Evolutionary conservation across 2,329 filamentous ascomycete species (phyloP), one percentile per base, ranked within the genome.

Genomic region (Fusarium sp.): DNA sequence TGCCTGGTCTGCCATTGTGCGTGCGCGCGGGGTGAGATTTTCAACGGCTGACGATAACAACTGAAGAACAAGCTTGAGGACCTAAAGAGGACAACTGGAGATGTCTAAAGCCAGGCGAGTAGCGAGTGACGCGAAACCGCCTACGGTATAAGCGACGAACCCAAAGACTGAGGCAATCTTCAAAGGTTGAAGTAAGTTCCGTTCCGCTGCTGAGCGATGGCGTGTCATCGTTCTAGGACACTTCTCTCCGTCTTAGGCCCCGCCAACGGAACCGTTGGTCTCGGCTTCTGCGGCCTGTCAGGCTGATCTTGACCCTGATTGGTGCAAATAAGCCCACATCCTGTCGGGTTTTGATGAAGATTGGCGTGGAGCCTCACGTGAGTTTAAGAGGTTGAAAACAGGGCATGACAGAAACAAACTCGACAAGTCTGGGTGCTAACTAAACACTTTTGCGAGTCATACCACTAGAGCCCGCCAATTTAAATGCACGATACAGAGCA

Each of bases 1-100:
- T 19, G 67, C 61, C 49, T 68, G 38, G 46, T 77, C 74, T 67
- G 74, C 62, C 76, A 77, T 78, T 64, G 42, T 67, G 59, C 26
- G 42, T 67, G 59, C 26, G 61, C 53, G 61, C 53, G 60, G 51
- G 65, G 52, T 53, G 53, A 44, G 52, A 52, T 61, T 65, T 65
- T 55, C 34, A 62, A 54, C 47, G 53, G 32, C 49, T 45, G 53
- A 34, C 49, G 32, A 46, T 41, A 22, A 47, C 15, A 35, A 36
- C 41, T 44, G 32, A 41, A 32, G 39, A 28, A 22, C 54, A 29
- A 55, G 39, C 40, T 48, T 35, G 15, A 35, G 19, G 40, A 28
- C 34, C 29, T 29, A 47, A 48, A 46, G 46, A 25, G 42, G 29
- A 44, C 46, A 31, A 52, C 35, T 42, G 28, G 25, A 55, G 32